Percentiles rank a stretch among this genome's conserved stretches.
phyloP scores from a whole-genome alignment of 148 eudicot species.

The Camellia lanceoleosa region DNA sequence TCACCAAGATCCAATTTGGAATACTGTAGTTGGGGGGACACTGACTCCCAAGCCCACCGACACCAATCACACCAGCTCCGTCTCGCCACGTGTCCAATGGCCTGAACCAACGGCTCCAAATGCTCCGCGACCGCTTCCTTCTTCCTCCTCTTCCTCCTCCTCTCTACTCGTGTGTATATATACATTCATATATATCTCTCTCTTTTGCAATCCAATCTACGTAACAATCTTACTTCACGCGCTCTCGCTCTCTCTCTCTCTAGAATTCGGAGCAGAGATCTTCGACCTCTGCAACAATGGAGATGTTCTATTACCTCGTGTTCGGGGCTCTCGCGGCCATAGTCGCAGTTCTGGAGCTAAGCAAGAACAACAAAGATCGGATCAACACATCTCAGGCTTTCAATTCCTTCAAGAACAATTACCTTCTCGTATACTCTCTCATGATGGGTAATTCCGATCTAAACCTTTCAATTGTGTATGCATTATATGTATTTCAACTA shows the following conservation, averaged over 20 bases:
- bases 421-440: constrained; percentile 84
- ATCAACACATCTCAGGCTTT: constrained; percentile 66
- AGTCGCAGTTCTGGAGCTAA: constrained; percentile 73
- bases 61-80: background rate
- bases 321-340: constrained; percentile 60
- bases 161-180: background rate
- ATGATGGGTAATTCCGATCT: constrained; percentile 70
- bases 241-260: background rate
- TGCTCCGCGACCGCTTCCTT: constrained; percentile 11
- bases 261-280: background rate
- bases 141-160: background rate
- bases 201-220: background rate
- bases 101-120: background rate
- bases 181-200: background rate
- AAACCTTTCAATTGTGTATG: background rate
- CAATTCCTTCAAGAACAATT: constrained; percentile 82
- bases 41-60: constrained; percentile 8
- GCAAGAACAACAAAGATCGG: constrained; percentile 81
- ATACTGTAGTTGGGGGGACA: too few relatives aligned
- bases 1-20: too few relatives aligned
- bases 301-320: constrained; percentile 71
- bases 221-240: background rate
- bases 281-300: constrained; percentile 42
- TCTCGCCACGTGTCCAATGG: constrained; percentile 10
- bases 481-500: background rate